Evolutionary conservation across 176 grass and related monocot species (phyloP), one percentile per base, ranked within the genome.

Genomic region (Leersia perrieri): DNA sequence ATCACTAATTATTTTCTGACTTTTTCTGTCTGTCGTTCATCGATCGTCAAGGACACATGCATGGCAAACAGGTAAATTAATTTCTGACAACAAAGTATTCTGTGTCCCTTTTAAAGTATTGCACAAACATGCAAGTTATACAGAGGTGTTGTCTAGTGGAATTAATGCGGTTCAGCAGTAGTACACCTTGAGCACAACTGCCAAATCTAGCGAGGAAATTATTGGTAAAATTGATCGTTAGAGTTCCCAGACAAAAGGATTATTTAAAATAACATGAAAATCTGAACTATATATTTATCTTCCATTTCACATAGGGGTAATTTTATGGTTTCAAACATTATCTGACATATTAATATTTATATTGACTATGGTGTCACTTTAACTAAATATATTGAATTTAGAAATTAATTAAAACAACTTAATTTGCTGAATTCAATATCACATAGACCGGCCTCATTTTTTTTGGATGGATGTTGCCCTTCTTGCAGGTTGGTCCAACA

Each of bases 1-100:
- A 23, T 23, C 9, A 9, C 22, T 58, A 22, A 44, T 51, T 35
- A 28, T 25, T 29, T 65, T 9, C 7, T 57, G 58, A 64, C 23
- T 5, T 32, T 11, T 11, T 38, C n/a, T 33, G 5, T 47, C n/a
- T 33, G 39, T 68, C 29, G 6, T 64, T 42, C 49, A 1, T 51
- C 35, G 60, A 2, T 51, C 30, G 23, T 34, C 77, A 82, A 86
- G 88, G 83, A 62, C 88, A 90, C 66, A 87, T 87, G 88, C 72
- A 74, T 22, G 83, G 88, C 36, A 86, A 90, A 66, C 79, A 90
- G 83, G 88, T 90, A 83, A 58, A 35, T 14, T 90, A 83, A 58
- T 29, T 14, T 22, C 72, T 26, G 20, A 38, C 9, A 38, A 38
- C 0, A 38, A 8, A 10, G 30, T 32, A 11, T 9, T 42, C 9